Percentiles rank a stretch among this genome's conserved stretches.
Conservation (phyloP, 2,329 filamentous ascomycete genomes). For the Trichoderma sp. region DNA sequence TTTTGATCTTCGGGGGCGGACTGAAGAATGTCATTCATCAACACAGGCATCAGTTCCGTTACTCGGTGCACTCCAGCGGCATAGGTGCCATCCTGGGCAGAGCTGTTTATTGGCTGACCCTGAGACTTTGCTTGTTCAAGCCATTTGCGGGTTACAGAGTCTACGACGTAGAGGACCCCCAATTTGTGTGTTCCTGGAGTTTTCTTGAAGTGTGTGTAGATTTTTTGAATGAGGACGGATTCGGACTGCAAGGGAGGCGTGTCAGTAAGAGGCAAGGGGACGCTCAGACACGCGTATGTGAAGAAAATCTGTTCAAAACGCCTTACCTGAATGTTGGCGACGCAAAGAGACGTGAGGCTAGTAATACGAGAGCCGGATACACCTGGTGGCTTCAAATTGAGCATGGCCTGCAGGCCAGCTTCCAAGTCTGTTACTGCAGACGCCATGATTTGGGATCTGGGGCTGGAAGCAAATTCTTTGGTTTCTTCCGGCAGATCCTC, state of each 20-base stretch:
- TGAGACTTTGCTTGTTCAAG: conserved; percentile 88
- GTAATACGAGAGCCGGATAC: conserved; percentile 91
- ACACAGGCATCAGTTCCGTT: conserved; percentile 84
- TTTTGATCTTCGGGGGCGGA: conserved; percentile 91
- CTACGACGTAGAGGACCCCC: conserved; percentile 99
- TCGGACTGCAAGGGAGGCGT: conserved; percentile 63
- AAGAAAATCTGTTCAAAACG: not conserved
- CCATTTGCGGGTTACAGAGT: conserved; percentile 99
- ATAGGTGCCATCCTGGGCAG: conserved; percentile 86
- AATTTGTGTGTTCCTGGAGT: conserved; percentile 93
- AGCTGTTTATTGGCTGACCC: conserved; percentile 75
- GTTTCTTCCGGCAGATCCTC: conserved; percentile 2
- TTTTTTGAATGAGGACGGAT: conserved; percentile 89
- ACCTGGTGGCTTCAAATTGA: conserved; percentile 85
- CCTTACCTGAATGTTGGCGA: conserved; percentile 81
- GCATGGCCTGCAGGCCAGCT: conserved; percentile 85
- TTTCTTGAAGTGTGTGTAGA: conserved; percentile 97
- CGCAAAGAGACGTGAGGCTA: conserved; percentile 81
- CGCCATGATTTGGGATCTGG: conserved; percentile 64
- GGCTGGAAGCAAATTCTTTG: conserved; percentile 7
- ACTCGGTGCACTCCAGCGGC: conserved; percentile 94
- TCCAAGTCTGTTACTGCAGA: conserved; percentile 90
- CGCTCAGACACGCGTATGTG: not conserved
- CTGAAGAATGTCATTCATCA: conserved; percentile 94
- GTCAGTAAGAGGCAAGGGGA: not conserved